A percentile compares a stretch with the other conserved stretches of the same genome.
Evolutionary conservation across 805 yeast genomes (phyloP).

Genomic region (Ogataea sp.): DNA sequence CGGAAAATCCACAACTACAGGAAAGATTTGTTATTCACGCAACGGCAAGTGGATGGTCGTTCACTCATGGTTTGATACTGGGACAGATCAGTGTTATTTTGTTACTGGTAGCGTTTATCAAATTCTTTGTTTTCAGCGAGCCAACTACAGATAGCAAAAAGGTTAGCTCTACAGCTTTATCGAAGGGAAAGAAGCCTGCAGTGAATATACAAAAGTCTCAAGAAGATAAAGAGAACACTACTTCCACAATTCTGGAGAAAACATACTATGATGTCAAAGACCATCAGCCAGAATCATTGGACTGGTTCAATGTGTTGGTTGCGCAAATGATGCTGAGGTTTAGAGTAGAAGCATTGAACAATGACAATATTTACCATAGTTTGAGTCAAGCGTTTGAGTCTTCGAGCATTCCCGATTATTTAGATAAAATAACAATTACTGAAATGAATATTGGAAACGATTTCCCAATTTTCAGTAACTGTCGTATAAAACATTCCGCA

Average conservation of each 20-base stretch:
- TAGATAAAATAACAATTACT: conserved; percentile 70
- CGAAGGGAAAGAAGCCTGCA: conserved; percentile 13
- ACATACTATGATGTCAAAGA: conserved; percentile 86
- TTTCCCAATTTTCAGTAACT: conserved; percentile 90
- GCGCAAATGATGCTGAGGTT: conserved; percentile 87
- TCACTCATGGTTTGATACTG: conserved; percentile 64
- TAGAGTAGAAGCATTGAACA: conserved; percentile 78
- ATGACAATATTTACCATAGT: conserved; percentile 79
- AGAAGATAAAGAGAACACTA: conserved; percentile 11
- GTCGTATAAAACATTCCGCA: conserved; percentile 43
- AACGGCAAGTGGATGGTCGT: conserved; percentile 39
- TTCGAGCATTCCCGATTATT: conserved; percentile 67
- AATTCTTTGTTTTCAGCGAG: conserved; percentile 73
- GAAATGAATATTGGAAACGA: conserved; percentile 93
- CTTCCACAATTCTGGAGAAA: conserved; percentile 61
- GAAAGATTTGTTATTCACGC: not conserved
- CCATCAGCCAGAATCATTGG: conserved; percentile 85
- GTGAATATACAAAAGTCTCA: conserved; percentile 6
- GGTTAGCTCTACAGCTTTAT: conserved; percentile 6
- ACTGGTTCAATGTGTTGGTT: conserved; percentile 92
- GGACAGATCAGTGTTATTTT: conserved; percentile 71
- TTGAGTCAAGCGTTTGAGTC: conserved; percentile 57
- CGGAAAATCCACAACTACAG: not conserved
- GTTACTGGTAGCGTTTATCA: conserved; percentile 54
- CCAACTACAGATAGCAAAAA: conserved; percentile 31